Evolutionary conservation across 257 asterid genomes (phyloP).

Genomic region (Solanum habrochaites): DNA sequence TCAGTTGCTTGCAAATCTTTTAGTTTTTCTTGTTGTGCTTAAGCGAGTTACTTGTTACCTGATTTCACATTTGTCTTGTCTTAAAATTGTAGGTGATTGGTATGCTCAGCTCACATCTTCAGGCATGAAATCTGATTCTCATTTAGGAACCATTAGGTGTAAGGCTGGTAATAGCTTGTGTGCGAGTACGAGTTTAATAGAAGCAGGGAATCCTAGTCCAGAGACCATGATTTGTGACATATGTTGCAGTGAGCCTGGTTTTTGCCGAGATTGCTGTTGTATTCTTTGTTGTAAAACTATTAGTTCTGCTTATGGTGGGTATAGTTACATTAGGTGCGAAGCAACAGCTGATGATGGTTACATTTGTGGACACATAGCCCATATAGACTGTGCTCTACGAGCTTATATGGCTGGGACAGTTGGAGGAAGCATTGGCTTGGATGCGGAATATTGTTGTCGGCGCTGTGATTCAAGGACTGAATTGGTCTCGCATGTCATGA

Average conservation of each 20-base stretch:
- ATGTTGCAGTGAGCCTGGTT: constrained; percentile 69
- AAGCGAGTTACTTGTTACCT: not conserved
- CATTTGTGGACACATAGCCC: constrained; percentile 74
- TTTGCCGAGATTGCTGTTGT: constrained; percentile 84
- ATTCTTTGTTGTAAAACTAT: constrained; percentile 56
- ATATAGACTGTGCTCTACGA: constrained; percentile 66
- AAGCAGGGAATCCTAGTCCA: constrained; percentile 17
- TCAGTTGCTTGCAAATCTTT: not conserved
- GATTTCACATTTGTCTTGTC: not conserved
- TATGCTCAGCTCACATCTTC: constrained; percentile 4
- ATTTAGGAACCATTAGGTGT: constrained; percentile 17
- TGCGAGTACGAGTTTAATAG: constrained; percentile 51
- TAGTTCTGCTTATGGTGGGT: constrained; percentile 17
- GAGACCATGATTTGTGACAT: constrained; percentile 51
- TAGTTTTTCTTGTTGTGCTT: not conserved
- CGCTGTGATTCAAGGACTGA: constrained; percentile 78
- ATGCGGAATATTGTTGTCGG: constrained; percentile 77
- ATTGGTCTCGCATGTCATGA: constrained; percentile 47
- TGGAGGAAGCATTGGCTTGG: constrained; percentile 69
- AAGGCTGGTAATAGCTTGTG: constrained; percentile 58
- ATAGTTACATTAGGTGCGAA: constrained; percentile 51
- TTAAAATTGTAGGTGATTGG: not conserved
- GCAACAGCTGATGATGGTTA: constrained; percentile 28
- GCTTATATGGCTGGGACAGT: constrained; percentile 80
- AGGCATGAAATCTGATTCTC: constrained; percentile 9